Conservation (phyloP, 202 grass and related monocot species). For the Alloteropsis angusta region DNA sequence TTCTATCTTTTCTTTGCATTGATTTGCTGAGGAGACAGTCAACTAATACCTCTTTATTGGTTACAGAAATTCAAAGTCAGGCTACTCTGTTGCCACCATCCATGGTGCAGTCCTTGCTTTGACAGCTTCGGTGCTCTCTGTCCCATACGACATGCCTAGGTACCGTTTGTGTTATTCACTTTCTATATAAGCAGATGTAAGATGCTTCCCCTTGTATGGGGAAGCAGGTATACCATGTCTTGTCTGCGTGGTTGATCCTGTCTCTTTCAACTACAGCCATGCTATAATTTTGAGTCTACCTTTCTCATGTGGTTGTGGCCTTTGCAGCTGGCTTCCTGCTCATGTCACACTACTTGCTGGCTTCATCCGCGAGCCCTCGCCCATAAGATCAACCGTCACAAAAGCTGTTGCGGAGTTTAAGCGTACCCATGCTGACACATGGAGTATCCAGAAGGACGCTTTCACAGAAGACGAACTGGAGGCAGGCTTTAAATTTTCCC, state of each 20-base stretch:
- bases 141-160: slow-evolving; percentile 97
- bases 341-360: slow-evolving; percentile 75
- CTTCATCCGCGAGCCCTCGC: slow-evolving; percentile 73
- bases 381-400: slow-evolving; percentile 74
- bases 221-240: neutral
- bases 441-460: slow-evolving; percentile 80
- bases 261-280: neutral
- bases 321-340: slow-evolving; percentile 83
- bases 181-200: neutral
- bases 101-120: slow-evolving; percentile 91
- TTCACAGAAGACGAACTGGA: slow-evolving; percentile 89
- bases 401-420: slow-evolving; percentile 94
- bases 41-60: slow-evolving; percentile 4
- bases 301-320: slow-evolving; percentile 11
- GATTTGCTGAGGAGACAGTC: neutral
- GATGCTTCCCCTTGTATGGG: neutral
- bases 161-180: slow-evolving; percentile 19
- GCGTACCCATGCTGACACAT: slow-evolving; percentile 89
- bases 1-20: neutral
- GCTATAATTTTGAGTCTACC: neutral
- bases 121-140: slow-evolving; percentile 83
- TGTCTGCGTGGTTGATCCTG: neutral
- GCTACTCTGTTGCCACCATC: slow-evolving; percentile 47
- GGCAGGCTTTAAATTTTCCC: slow-evolving; percentile 34
- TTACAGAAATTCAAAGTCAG: slow-evolving; percentile 45